Percentiles rank a stretch among this genome's conserved stretches.
phyloP scores from a whole-genome alignment of 1,284 basidiomycete species.

The Malassezia sp. region DNA sequence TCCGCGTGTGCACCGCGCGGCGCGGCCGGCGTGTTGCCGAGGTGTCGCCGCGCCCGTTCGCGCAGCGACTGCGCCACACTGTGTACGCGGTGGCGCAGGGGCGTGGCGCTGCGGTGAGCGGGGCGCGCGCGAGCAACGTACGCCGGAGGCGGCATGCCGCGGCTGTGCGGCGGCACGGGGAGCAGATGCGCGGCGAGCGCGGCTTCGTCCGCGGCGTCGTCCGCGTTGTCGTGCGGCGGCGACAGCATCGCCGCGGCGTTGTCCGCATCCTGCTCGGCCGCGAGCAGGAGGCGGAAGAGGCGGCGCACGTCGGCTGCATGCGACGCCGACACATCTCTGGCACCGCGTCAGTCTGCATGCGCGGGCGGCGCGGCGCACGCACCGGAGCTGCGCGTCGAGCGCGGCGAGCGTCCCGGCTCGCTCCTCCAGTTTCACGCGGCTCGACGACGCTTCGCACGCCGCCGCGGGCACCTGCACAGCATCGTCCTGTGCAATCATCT shows the following conservation, averaged over 20 bases:
- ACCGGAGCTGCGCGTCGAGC: background rate
- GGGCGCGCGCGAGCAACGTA: background rate
- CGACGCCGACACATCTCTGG: background rate
- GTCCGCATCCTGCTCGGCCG: background rate
- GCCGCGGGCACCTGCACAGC: background rate
- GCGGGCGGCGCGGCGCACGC: too few relatives aligned
- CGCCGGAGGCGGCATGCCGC: background rate
- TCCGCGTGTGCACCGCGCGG: background rate
- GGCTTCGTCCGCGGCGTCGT: background rate
- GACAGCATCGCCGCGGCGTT: background rate
- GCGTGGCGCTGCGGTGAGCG: background rate
- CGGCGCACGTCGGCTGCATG: slow-evolving; percentile 2
- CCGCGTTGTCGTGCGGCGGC: background rate
- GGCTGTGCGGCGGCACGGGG: too few relatives aligned
- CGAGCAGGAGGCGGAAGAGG: slow-evolving; percentile 2
- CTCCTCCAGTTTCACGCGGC: slow-evolving; percentile 10
- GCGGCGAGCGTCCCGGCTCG: background rate
- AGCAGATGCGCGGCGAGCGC: background rate
- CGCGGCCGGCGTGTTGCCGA: background rate
- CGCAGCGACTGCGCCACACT: background rate
- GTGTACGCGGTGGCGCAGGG: slow-evolving; percentile 1
- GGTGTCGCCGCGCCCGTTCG: background rate
- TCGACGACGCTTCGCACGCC: slow-evolving; percentile 1
- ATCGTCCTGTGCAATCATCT: too few relatives aligned
- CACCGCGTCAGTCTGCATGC: too few relatives aligned